Evolutionary conservation across 2,329 filamentous ascomycete species (phyloP).

Genomic region (Cadophora malorum): DNA sequence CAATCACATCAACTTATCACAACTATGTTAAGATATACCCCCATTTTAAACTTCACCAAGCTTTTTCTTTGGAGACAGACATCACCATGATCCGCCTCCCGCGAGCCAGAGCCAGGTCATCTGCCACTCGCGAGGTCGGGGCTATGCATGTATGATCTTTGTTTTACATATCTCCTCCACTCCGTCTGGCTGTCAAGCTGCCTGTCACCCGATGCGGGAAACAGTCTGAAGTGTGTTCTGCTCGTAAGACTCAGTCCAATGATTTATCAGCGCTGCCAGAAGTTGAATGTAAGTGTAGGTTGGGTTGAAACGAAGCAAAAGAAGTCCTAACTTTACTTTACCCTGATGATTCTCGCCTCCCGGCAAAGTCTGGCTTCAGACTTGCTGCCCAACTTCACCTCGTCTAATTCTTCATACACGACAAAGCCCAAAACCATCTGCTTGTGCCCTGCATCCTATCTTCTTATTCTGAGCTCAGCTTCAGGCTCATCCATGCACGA

Average conservation of each 20-base stretch:
- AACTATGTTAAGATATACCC: not conserved
- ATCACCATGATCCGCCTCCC: not conserved
- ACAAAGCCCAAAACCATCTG: not conserved
- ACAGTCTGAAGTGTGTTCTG: not conserved
- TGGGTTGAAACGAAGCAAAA: not conserved
- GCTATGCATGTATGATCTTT: not conserved
- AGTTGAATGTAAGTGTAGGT: not conserved
- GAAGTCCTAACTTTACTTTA: not conserved
- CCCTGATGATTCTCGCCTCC: not conserved
- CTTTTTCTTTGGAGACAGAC: not conserved
- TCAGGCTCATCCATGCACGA: not conserved
- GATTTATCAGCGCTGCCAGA: not conserved
- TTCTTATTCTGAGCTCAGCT: not conserved
- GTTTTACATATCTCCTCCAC: not conserved
- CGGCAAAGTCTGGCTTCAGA: not conserved
- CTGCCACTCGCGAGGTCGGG: not conserved
- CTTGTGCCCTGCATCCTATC: not conserved
- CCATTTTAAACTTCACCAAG: conserved; percentile 1
- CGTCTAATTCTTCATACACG: not conserved
- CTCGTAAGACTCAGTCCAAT: not conserved
- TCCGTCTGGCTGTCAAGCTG: not conserved
- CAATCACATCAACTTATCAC: not conserved
- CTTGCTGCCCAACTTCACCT: not conserved
- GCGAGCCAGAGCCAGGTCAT: not conserved
- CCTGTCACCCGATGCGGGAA: not conserved